Evolutionary conservation across 345 rosid genomes (phyloP), one percentile per base, ranked within the genome.

Genomic region (Ceriops decandra): DNA sequence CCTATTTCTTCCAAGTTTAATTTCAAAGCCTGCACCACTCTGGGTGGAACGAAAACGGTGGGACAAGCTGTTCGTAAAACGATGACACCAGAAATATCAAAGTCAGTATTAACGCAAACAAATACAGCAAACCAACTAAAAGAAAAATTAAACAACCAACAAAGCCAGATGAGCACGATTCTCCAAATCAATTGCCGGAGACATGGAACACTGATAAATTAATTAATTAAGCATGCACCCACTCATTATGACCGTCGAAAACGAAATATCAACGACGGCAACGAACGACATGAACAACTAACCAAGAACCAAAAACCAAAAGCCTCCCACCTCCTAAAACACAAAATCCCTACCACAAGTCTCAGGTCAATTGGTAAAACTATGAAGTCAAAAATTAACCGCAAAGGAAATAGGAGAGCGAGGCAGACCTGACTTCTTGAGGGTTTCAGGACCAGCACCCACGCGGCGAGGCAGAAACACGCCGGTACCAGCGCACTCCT

Each of bases 391-490:
- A 54, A 21, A 2, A 31, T 54, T 8, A 9, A n/a, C 3, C 16
- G 35, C 38, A 7, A 3, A 6, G 16, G 22, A 3, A 1, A 8
- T 17, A 46, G n/a, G 1, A 22, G 26, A 21, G 2, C 1, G n/a
- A 26, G 51, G 32, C 4, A 2, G 26, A 93, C 99, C 88, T 35
- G 85, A 60, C 74, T 91, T 89, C 79, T 86, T 86, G 11, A 85
- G 82, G 51, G 81, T 30, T 22, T 81, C 86, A 36, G 80, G 1
- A 3, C 76, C 63, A 3, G 80, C 42, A 58, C 78, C 78, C 11
- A 68, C 38, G 4, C 85, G 81, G 6, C 91, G 96, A 20, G 99
- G 99, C 59, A 91, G 71, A 84, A 93, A 93, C 5, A 93, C 97
- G 9, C 96, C 97, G 3, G 99, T 93, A 3, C 97, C 99, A 5